Conservation (phyloP, 1,284 basidiomycete genomes). For the Ustilago shanxiensis region DNA sequence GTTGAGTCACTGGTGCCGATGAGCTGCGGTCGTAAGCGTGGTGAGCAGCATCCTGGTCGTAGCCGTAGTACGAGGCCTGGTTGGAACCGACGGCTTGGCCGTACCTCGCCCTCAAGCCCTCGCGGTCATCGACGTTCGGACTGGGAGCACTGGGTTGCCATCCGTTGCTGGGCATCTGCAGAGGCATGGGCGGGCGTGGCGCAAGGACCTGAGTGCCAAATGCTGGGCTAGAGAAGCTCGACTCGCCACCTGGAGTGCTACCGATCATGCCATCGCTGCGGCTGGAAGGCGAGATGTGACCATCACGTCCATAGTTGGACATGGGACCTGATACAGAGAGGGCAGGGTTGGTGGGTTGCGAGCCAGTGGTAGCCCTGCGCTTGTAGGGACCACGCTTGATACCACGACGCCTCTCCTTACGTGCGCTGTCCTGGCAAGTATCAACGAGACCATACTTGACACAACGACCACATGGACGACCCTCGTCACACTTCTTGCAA, state of each 20-base stretch:
- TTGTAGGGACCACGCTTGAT: conserved; percentile 90
- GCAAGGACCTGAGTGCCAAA: conserved; percentile 35
- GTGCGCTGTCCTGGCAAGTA: conserved; percentile 82
- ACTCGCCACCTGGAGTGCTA: conserved; percentile 38
- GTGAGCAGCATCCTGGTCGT: conserved; percentile 43
- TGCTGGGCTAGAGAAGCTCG: conserved; percentile 45
- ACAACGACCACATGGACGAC: conserved; percentile 84
- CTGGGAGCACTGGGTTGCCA: conserved; percentile 35
- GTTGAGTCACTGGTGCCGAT: conserved; percentile 39
- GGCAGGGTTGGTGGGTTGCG: conserved; percentile 40
- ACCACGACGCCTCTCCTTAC: conserved; percentile 86
- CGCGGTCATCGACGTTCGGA: conserved; percentile 41
- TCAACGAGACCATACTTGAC: conserved; percentile 85
- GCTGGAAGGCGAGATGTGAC: conserved; percentile 33
- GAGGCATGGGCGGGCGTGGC: conserved; percentile 44
- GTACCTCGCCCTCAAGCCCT: conserved; percentile 35
- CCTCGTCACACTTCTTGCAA: conserved; percentile 90
- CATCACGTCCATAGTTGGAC: conserved; percentile 38
- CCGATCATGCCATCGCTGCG: conserved; percentile 46
- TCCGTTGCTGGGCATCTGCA: conserved; percentile 37
- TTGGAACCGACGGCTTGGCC: conserved; percentile 20
- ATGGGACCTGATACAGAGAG: conserved; percentile 32
- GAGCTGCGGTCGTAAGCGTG: conserved; percentile 48
- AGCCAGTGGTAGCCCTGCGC: conserved; percentile 73
- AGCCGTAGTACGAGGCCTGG: conserved; percentile 37